Conservation (phyloP, 164 flowering plant species). For the Liriodendron chinense region DNA sequence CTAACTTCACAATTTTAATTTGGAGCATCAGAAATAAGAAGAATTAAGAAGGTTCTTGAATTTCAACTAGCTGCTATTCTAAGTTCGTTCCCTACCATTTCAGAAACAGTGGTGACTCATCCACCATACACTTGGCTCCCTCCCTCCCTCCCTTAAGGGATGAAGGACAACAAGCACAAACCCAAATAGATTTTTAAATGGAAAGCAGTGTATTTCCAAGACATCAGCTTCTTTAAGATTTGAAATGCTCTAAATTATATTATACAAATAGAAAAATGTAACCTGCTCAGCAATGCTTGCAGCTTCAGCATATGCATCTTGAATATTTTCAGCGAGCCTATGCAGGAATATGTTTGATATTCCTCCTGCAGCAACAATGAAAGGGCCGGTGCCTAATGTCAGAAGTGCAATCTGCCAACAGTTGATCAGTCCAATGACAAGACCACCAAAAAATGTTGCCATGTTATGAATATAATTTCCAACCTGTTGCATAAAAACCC, state of each 20-base stretch:
- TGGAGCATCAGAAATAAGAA: no score
- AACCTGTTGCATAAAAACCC: constrained; percentile 46
- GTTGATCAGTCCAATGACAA: constrained; percentile 85
- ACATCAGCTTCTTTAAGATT: not conserved
- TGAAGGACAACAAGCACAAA: not conserved
- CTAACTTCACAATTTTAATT: no score
- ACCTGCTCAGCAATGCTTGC: constrained; percentile 99
- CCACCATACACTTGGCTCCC: not conserved
- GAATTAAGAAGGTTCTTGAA: no score
- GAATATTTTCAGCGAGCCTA: constrained; percentile 98
- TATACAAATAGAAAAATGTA: not conserved
- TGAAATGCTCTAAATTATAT: not conserved
- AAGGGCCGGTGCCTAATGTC: constrained; percentile 91
- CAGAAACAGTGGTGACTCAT: no score
- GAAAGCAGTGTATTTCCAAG: not conserved
- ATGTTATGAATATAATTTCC: constrained; percentile 97
- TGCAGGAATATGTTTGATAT: constrained; percentile 96
- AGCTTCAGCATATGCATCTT: constrained; percentile 99
- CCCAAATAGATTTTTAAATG: not conserved
- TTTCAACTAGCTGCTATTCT: no score
- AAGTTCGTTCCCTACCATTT: no score
- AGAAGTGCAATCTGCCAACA: constrained; percentile 98
- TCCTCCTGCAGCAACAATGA: constrained; percentile 99
- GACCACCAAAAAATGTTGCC: constrained; percentile 97
- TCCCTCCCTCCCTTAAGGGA: not conserved